Percentiles rank a stretch among this genome's conserved stretches.
These are phyloP conservation scores for Scolecobasidium constrictum DNA, from an alignment of 2,329 filamentous ascomycete species.

Conservation along the genomic window DNA sequence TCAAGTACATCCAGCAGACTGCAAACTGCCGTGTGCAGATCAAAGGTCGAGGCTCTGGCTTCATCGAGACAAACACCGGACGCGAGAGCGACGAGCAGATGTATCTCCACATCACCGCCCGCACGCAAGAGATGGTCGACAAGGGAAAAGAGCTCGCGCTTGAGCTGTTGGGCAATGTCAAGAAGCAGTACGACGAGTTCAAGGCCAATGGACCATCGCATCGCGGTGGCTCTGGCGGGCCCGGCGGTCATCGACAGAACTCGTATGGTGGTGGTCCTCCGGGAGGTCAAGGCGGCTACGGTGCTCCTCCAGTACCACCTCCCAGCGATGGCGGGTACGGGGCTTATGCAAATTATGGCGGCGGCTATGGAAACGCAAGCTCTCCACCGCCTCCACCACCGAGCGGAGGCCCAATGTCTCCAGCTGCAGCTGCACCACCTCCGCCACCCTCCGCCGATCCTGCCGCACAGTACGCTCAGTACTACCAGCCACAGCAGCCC, in stretches of 20 bases:
- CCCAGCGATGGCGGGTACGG: conserved; percentile 1
- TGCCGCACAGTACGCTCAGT: neutral
- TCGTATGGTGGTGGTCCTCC: neutral
- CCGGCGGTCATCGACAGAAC: conserved; percentile 29
- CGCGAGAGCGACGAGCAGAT: conserved; percentile 90
- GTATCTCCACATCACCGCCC: conserved; percentile 91
- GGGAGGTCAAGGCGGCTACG: neutral
- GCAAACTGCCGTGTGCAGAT: conserved; percentile 95
- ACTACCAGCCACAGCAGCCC: conserved; percentile 32
- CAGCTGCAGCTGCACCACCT: conserved; percentile 21
- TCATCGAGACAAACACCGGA: conserved; percentile 80
- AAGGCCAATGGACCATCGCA: conserved; percentile 55
- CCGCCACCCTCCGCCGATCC: no score
- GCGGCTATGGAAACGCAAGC: conserved; percentile 2
- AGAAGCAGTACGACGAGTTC: conserved; percentile 78
- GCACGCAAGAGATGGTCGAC: conserved; percentile 75
- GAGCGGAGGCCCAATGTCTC: conserved; percentile 21
- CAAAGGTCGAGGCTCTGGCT: conserved; percentile 91
- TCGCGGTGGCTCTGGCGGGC: conserved; percentile 25
- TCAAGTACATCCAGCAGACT: conserved; percentile 96
- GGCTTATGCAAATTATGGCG: neutral
- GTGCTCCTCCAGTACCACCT: neutral
- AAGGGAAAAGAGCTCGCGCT: conserved; percentile 81
- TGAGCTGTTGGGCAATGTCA: conserved; percentile 77
- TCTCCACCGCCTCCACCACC: neutral